Evolutionary conservation across 169 alveolate genomes (phyloP).

Genomic region (Plasmodium gonderi): DNA sequence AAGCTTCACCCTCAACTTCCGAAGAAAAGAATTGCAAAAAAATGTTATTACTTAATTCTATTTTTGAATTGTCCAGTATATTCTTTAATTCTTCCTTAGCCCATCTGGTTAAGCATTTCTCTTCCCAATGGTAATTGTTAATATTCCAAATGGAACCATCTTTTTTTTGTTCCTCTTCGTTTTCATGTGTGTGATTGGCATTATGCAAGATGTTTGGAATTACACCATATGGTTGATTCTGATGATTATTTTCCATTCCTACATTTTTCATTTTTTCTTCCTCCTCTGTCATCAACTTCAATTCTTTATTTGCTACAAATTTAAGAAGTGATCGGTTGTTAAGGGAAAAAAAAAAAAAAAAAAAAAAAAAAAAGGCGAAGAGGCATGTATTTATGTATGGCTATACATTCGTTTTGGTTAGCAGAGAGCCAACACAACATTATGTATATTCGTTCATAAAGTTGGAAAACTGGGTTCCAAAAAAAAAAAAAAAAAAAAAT

Average conservation of each 20-base stretch:
- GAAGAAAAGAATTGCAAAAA: conserved; percentile 32
- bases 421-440: too few species aligned
- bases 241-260: background rate
- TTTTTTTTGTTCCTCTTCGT: conserved; percentile 15
- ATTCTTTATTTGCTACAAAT: conserved; percentile 14
- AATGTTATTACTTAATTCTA: conserved; percentile 57
- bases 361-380: background rate
- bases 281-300: conserved; percentile 7
- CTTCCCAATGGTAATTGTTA: conserved; percentile 85
- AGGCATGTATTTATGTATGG: background rate
- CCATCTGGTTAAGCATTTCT: conserved; percentile 78
- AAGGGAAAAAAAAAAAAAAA: background rate
- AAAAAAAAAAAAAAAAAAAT: too few species aligned
- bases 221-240: background rate
- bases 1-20: conserved; percentile 79
- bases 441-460: too few species aligned
- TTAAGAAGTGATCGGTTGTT: too few species aligned
- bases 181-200: background rate
- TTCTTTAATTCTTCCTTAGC: conserved; percentile 74
- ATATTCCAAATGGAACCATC: conserved; percentile 81
- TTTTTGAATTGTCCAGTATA: conserved; percentile 50
- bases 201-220: background rate
- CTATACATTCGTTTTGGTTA: background rate
- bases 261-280: conserved; percentile 22
- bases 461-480: background rate